phyloP scores from a whole-genome alignment of 805 yeast species.

The Candida dajiaensis region DNA sequence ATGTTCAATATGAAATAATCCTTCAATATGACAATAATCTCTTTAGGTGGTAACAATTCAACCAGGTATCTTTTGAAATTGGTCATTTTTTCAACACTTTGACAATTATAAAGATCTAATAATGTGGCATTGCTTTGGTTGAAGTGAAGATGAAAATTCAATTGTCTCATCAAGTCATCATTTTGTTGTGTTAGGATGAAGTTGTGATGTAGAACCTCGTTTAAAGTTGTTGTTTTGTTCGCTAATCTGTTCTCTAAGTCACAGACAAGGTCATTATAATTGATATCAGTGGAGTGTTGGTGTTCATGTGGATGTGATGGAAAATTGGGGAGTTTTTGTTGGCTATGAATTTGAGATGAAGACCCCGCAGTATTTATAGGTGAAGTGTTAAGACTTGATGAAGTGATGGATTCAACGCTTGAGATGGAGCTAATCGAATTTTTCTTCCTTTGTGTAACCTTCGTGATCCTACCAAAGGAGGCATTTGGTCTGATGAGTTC shows the following conservation, averaged over 20 bases:
- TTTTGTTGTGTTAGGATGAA: constrained; percentile 4
- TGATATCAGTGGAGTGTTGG: not conserved
- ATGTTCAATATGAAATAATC: constrained; percentile 11
- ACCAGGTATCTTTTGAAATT: constrained; percentile 7
- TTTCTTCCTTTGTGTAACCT: not conserved
- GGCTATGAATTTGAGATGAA: not conserved
- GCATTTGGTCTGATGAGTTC: constrained; percentile 17
- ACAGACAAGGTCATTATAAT: not conserved
- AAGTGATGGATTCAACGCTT: not conserved
- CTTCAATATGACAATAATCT: constrained; percentile 8
- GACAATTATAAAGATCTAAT: constrained; percentile 1
- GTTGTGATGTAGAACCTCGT: constrained; percentile 5
- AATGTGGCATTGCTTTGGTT: not conserved
- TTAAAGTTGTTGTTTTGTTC: constrained; percentile 1
- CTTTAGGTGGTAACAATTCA: constrained; percentile 9
- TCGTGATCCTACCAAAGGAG: constrained; percentile 14
- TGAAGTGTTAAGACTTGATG: not conserved
- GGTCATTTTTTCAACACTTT: constrained; percentile 1
- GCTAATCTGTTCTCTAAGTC: not conserved
- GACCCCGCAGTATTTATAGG: not conserved
- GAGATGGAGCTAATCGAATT: not conserved
- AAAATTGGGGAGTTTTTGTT: not conserved
- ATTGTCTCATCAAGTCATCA: constrained; percentile 9
- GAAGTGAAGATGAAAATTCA: constrained; percentile 2
- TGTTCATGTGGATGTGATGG: not conserved